phyloP scores from a whole-genome alignment of 148 eudicot species.

The Hydrangea macrophylla region DNA sequence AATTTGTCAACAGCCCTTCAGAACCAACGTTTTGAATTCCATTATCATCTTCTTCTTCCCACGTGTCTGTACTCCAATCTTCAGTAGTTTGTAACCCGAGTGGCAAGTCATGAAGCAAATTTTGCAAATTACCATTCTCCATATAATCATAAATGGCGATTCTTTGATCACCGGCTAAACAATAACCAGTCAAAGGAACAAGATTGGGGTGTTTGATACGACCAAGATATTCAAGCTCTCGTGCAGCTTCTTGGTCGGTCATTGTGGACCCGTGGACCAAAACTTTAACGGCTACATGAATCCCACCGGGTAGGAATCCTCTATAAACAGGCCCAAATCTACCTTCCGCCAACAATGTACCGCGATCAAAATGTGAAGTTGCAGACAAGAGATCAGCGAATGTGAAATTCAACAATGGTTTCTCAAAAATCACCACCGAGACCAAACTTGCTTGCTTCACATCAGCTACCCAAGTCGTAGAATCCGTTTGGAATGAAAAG shows the following conservation, averaged over 20 bases:
- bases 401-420: slow-evolving; percentile 61
- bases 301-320: slow-evolving; percentile 46
- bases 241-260: slow-evolving; percentile 65
- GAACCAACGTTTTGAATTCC: slow-evolving; percentile 41
- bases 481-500: slow-evolving; percentile 62
- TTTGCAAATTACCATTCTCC: slow-evolving; percentile 62
- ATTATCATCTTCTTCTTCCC: slow-evolving; percentile 45
- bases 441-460: slow-evolving; percentile 58
- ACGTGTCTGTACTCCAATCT: slow-evolving; percentile 59
- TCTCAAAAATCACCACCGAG: slow-evolving; percentile 57
- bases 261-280: slow-evolving; percentile 53
- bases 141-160: slow-evolving; percentile 66
- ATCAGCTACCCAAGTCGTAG: slow-evolving; percentile 71
- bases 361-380: slow-evolving; percentile 58
- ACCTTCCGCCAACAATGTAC: slow-evolving; percentile 58
- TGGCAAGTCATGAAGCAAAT: slow-evolving; percentile 57
- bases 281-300: slow-evolving; percentile 62
- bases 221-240: slow-evolving; percentile 54
- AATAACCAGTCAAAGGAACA: slow-evolving; percentile 56
- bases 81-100: slow-evolving; percentile 43
- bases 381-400: slow-evolving; percentile 61
- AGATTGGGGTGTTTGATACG: slow-evolving; percentile 61
- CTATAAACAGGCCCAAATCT: slow-evolving; percentile 68
- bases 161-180: slow-evolving; percentile 64
- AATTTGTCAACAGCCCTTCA: slow-evolving; percentile 36